phyloP scores from a whole-genome alignment of 2,329 filamentous ascomycete species.

The Sporothrix phasma region DNA sequence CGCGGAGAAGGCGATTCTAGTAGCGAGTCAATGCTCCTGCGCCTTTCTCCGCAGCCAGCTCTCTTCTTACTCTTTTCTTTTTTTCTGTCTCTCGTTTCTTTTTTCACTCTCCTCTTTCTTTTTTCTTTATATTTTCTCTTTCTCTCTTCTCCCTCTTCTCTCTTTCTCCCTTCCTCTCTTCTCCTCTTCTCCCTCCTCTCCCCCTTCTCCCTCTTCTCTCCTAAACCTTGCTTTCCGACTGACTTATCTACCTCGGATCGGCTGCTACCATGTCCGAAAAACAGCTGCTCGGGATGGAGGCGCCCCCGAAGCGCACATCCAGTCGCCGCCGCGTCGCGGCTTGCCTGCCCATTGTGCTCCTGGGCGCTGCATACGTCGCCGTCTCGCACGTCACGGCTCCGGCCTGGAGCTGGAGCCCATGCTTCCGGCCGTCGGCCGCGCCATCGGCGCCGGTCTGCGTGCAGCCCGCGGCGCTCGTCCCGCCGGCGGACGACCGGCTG shows the following conservation, averaged over 20 bases:
- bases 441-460: background rate
- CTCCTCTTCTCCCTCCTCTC: background rate
- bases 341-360: background rate
- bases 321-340: background rate
- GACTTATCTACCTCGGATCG: background rate
- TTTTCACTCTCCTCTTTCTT: too few species aligned
- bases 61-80: too few species aligned
- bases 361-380: background rate
- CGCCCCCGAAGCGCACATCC: background rate
- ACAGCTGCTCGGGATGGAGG: background rate
- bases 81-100: too few species aligned
- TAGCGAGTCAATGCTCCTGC: too few species aligned
- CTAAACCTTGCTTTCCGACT: background rate
- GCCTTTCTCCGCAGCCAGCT: too few species aligned
- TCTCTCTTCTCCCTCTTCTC: too few species aligned
- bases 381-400: background rate
- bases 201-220: background rate
- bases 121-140: too few species aligned
- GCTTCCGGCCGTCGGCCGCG: background rate
- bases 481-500: background rate
- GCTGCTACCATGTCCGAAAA: background rate
- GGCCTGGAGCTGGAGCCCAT: background rate
- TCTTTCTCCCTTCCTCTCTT: too few species aligned
- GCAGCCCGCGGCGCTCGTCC: slow-evolving; percentile 12
- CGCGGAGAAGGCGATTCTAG: too few species aligned